phyloP scores from a whole-genome alignment of 2,329 filamentous ascomycete species.

The Fusarium falciforme region DNA sequence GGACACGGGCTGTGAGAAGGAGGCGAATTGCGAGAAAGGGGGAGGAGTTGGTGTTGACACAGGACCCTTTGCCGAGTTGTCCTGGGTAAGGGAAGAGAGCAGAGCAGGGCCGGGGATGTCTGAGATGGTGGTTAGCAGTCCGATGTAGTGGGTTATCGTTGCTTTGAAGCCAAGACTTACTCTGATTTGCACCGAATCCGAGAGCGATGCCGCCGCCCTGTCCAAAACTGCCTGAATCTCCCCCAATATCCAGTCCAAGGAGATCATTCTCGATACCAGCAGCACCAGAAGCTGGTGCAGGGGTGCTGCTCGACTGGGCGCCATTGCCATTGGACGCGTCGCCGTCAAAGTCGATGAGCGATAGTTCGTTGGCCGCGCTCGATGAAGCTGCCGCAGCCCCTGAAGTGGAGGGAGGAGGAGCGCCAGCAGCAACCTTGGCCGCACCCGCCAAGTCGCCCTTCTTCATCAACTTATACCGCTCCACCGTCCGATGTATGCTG shows the following conservation, averaged over 20 bases:
- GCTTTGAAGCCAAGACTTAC: constrained; percentile 57
- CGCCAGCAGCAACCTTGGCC: constrained; percentile 84
- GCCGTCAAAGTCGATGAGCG: constrained; percentile 90
- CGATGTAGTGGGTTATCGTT: neutral
- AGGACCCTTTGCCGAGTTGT: constrained; percentile 66
- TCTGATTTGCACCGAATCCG: constrained; percentile 77
- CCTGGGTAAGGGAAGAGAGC: constrained; percentile 72
- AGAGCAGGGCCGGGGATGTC: constrained; percentile 74
- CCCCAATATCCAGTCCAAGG: constrained; percentile 85
- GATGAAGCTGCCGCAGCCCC: constrained; percentile 69
- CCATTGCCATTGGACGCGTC: constrained; percentile 68
- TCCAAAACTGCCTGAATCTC: constrained; percentile 69
- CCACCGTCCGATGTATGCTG: constrained; percentile 96
- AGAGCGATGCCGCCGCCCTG: constrained; percentile 86
- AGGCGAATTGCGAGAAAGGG: constrained; percentile 65
- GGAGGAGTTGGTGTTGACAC: constrained; percentile 57
- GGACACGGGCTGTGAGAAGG: constrained; percentile 65
- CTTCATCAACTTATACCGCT: constrained; percentile 95
- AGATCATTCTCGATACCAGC: constrained; percentile 89
- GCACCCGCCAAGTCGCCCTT: constrained; percentile 91
- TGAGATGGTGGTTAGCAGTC: constrained; percentile 46
- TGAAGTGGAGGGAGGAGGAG: constrained; percentile 64
- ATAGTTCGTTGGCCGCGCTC: constrained; percentile 75
- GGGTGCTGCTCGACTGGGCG: constrained; percentile 44
- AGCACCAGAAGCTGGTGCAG: constrained; percentile 56